Percentiles rank a stretch among this genome's conserved stretches.
phyloP scores from a whole-genome alignment of 208 protist genomes.

The Crithidia brevicula region DNA sequence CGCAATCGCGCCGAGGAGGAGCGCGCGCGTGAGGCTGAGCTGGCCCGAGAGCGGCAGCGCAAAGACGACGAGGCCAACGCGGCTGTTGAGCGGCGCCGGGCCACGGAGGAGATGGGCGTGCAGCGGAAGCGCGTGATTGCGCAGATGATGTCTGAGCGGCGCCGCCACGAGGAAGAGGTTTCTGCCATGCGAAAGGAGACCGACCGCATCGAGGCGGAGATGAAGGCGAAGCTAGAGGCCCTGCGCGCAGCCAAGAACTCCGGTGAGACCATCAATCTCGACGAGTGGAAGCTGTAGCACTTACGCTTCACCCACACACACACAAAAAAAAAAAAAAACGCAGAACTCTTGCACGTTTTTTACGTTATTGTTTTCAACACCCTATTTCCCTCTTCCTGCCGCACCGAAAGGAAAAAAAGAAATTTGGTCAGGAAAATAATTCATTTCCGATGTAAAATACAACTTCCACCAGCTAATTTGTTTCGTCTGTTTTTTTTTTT shows the following conservation, averaged over 20 bases:
- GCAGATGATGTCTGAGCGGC: constrained; percentile 60
- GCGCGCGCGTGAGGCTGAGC: constrained; percentile 26
- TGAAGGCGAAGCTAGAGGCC: constrained; percentile 88
- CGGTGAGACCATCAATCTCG: constrained; percentile 80
- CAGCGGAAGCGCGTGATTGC: constrained; percentile 69
- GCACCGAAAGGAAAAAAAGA: background rate
- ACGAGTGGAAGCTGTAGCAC: constrained; percentile 86
- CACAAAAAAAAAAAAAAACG: too few species aligned
- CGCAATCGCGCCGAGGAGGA: constrained; percentile 48
- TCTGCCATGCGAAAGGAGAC: constrained; percentile 83
- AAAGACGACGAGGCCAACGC: constrained; percentile 49
- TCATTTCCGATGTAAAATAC: background rate
- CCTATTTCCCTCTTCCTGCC: constrained; percentile 1
- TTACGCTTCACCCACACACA: too few species aligned
- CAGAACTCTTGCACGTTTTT: too few species aligned
- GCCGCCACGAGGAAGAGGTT: constrained; percentile 72
- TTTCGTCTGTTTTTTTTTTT: constrained; percentile 5
- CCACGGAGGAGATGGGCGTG: constrained; percentile 63
- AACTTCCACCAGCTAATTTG: background rate
- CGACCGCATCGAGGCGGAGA: constrained; percentile 87
- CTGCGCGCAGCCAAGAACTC: constrained; percentile 76
- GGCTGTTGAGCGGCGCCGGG: constrained; percentile 48
- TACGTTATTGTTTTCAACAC: constrained; percentile 11
- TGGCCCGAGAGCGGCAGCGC: constrained; percentile 47
- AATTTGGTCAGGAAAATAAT: background rate